phyloP scores from a whole-genome alignment of 140 eudicot species.

The Ambrosia hybrid region DNA sequence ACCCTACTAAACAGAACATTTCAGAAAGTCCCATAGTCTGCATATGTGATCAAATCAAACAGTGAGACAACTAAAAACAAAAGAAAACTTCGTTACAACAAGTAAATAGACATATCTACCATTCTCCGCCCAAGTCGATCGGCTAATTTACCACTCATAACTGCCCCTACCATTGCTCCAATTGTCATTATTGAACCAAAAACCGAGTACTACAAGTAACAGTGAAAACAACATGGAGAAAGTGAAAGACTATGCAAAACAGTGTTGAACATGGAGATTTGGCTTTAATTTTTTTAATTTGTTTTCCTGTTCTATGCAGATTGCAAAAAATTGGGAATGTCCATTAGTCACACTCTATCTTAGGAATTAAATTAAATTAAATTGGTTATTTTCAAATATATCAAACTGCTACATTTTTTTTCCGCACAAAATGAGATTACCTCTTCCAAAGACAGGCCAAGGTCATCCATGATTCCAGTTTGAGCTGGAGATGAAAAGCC shows the following conservation, averaged over 20 bases:
- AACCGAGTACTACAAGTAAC: conserved; percentile 63
- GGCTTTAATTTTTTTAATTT: too few relatives aligned
- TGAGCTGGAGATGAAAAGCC: conserved; percentile 80
- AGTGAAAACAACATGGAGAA: conserved; percentile 4
- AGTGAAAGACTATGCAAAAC: neutral
- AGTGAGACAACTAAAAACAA: too few relatives aligned
- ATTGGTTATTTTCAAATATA: too few relatives aligned
- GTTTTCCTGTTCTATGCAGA: too few relatives aligned
- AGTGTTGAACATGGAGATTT: neutral
- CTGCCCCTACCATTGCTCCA: conserved; percentile 85
- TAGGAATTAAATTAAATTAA: too few relatives aligned
- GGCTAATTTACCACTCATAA: conserved; percentile 74
- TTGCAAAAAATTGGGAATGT: too few relatives aligned
- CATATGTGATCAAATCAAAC: conserved; percentile 20
- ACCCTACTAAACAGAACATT: conserved; percentile 54
- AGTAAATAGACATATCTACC: conserved; percentile 30
- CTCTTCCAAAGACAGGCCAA: conserved; percentile 65
- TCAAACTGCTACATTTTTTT: too few relatives aligned
- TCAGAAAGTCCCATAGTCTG: conserved; percentile 60
- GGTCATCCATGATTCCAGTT: conserved; percentile 57
- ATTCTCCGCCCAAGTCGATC: conserved; percentile 79
- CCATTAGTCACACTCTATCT: too few relatives aligned
- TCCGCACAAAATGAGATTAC: conserved; percentile 25
- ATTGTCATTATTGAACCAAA: conserved; percentile 80
- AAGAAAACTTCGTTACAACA: too few relatives aligned